Evolutionary conservation across 139 green algal genomes (phyloP), one percentile per base, ranked within the genome.

Genomic region (Ettlia oleoabundans): DNA sequence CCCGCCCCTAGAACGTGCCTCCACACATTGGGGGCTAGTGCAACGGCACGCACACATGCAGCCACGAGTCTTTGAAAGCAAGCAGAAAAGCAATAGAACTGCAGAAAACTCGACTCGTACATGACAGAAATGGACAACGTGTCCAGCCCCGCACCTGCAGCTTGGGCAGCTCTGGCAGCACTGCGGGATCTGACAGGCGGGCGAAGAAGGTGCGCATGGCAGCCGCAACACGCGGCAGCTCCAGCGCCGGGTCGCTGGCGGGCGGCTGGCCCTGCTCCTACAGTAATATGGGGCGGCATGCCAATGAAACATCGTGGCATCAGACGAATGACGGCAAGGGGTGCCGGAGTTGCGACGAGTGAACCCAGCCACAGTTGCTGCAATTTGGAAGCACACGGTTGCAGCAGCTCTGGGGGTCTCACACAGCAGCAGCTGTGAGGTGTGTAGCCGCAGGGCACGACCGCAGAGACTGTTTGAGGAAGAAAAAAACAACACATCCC

Each of bases 101-200:
- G n/a, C n/a, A n/a, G n/a, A n/a, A n/a, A n/a, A n/a, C n/a, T n/a
- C n/a, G n/a, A n/a, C n/a, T n/a, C n/a, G n/a, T n/a, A n/a, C n/a
- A n/a, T n/a, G n/a, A n/a, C n/a, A n/a, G n/a, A n/a, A n/a, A n/a
- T n/a, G n/a, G n/a, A n/a, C n/a, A n/a, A n/a, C n/a, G n/a, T n/a
- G n/a, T n/a, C n/a, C n/a, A n/a, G n/a, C n/a, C n/a, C n/a, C n/a
- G 35, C 55, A 91, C 91, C 90, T 94, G 89, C 10, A 97, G 86
- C 15, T 77, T 43, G 26, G 62, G 51, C 78, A 97, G 95, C 83
- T 96, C 92, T 1, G 92, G 94, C 62, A 97, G 86, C 15, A 90
- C 82, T 19, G 94, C 91, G 0, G 93, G 90, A 6, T 89, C 87
- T 3, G 91, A 94, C 30, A 97, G 80, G 6, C 90, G 67, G 51